Percentiles rank a stretch among this genome's conserved stretches.
Conservation (phyloP, 1,284 basidiomycete species). For the Trametes polyzona region DNA sequence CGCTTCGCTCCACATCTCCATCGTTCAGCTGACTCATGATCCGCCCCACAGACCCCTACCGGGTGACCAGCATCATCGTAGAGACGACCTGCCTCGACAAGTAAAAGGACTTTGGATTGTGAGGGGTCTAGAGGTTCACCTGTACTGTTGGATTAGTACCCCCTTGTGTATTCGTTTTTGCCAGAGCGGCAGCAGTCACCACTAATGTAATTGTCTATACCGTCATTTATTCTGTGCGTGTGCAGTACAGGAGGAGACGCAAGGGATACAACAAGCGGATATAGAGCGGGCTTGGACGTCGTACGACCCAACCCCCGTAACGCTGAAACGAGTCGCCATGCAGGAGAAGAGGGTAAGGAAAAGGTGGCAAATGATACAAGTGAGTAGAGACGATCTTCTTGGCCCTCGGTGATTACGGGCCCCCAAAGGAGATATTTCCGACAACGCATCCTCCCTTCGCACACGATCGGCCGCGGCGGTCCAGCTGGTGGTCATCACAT, state of each 20-base stretch:
- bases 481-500: no score
- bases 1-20: background rate
- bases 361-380: constrained; percentile 14
- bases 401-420: background rate
- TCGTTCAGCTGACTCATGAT: constrained; percentile 5
- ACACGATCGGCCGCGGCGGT: background rate
- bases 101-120: constrained; percentile 18
- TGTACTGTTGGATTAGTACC: constrained; percentile 12
- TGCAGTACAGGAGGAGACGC: background rate
- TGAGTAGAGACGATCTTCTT: constrained; percentile 10
- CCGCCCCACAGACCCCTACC: constrained; percentile 75
- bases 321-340: background rate
- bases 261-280: background rate
- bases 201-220: constrained; percentile 16
- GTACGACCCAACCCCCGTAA: background rate
- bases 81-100: constrained; percentile 78
- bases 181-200: constrained; percentile 4
- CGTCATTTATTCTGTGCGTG: background rate
- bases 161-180: constrained; percentile 9
- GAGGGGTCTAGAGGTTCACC: constrained; percentile 15
- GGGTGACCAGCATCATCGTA: constrained; percentile 88
- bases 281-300: background rate
- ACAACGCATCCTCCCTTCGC: background rate
- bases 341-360: background rate
- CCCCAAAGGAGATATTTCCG: constrained; percentile 1